Evolutionary conservation across 2,329 filamentous ascomycete genomes (phyloP), one percentile per base, ranked within the genome.

Genomic region (Exophiala sp.): DNA sequence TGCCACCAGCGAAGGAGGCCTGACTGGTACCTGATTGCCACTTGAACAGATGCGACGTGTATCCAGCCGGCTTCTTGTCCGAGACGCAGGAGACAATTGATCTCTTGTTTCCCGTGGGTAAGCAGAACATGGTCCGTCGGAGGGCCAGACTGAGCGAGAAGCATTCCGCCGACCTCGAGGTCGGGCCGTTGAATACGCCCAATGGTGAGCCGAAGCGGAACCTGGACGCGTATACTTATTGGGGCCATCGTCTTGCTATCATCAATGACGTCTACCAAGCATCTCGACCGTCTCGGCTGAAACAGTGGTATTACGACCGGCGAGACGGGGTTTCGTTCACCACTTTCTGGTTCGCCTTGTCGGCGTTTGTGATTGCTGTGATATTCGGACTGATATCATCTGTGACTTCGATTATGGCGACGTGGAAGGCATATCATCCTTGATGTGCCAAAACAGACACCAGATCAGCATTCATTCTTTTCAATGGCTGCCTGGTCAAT

Each of bases 341-440:
- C 16, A 40, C 34, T 16, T 41, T 47, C 19, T 52, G 43, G 44
- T 43, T 27, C 29, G 44, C 34, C 7, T 16, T 47, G 13, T 11
- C 29, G 9, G 44, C 37, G 11, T 38, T 47, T 24, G 10, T 19
- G 1, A 24, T 47, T 8, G 19, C 44, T 3, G 2, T 40, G 1
- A 11, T 47, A 7, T 47, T 47, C 18, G 44, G 44, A 7, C 24
- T 47, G 44, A 47, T 47, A 6, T 21, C 29, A 18, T 40, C 34
- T 18, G 22, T 40, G 14, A 40, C 6, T 23, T 14, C 6, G 14
- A 40, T 47, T n/a, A 22, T 47, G 19, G 32, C 24, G 43, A 30
- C 24, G 9, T 43, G 24, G 22, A 30, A 24, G 13, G 16, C 40
- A 23, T 43, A 23, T 16, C 40, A 30, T 24, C 6, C 21, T 27